A percentile compares a stretch with the other conserved stretches of the same genome.
These are phyloP conservation scores for Cystoderma amianthinum DNA, from an alignment of 768 basidiomycete species.

Conservation along the genomic window DNA sequence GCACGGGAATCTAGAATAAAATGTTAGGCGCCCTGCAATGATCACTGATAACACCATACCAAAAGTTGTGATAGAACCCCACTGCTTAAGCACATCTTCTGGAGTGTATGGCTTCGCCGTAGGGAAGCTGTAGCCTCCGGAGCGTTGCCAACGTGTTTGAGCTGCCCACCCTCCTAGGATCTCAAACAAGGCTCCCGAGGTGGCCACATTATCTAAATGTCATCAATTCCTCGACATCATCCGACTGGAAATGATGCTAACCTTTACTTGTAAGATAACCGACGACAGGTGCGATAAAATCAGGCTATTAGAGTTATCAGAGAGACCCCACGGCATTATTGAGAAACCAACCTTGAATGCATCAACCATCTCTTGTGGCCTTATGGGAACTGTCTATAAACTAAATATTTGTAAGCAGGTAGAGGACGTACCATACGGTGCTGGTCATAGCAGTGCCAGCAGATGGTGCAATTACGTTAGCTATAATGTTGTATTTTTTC, in stretches of 20 bases:
- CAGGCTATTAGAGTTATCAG: slow-evolving; percentile 44
- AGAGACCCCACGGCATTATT: neutral
- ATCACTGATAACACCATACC: slow-evolving; percentile 44
- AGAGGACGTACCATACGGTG: slow-evolving; percentile 56
- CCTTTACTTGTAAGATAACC: slow-evolving; percentile 82
- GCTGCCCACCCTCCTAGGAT: slow-evolving; percentile 89
- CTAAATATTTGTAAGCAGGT: neutral
- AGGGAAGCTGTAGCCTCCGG: slow-evolving; percentile 85
- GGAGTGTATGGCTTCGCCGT: slow-evolving; percentile 67
- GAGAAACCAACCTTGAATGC: slow-evolving; percentile 64
- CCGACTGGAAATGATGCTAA: slow-evolving; percentile 17
- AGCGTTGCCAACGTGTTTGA: slow-evolving; percentile 88
- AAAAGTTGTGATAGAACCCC: slow-evolving; percentile 81
- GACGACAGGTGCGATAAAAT: slow-evolving; percentile 88
- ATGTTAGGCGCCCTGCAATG: slow-evolving; percentile 5
- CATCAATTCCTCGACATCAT: neutral
- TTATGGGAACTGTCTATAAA: slow-evolving; percentile 14
- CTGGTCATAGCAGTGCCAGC: slow-evolving; percentile 91
- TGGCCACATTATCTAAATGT: slow-evolving; percentile 56
- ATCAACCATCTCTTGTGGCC: slow-evolving; percentile 82
- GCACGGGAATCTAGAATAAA: slow-evolving; percentile 63
- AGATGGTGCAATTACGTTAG: slow-evolving; percentile 81
- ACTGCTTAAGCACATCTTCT: slow-evolving; percentile 75
- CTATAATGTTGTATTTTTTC: slow-evolving; percentile 82
- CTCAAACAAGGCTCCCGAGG: slow-evolving; percentile 77